Evolutionary conservation across 2,329 filamentous ascomycete species (phyloP), one percentile per base, ranked within the genome.

Genomic region (Juglanconis juglandina): DNA sequence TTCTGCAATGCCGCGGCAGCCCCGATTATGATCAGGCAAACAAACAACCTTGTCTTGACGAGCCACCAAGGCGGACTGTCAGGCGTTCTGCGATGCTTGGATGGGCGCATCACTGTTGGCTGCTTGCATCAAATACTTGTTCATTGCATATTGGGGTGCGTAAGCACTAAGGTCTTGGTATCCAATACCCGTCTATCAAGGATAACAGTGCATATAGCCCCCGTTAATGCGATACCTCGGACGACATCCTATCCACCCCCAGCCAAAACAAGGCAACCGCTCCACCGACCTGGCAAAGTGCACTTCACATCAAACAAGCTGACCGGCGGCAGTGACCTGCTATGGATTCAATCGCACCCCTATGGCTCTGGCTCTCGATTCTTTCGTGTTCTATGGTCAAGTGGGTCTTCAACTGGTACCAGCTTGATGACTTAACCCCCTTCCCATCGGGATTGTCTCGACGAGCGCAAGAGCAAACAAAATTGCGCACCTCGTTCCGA

Each of bases 401-500:
- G 10, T 42, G 39, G 39, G 39, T 13, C n/a, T 5, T 42, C 39
- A 41, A 37, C 44, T 41, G 24, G 44, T 51, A 53, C 17, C 56
- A 44, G 11, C 41, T 56, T 51, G 33, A 53, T 34, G 35, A 49
- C 39, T 11, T 30, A 10, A 30, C 14, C 7, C 17, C 46, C 46
- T 24, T 32, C 14, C 34, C 17, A 39, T 35, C 10, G 41, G 13
- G 53, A 37, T 39, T 33, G 46, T 7, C 44, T 24, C 39, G 24
- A 32, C 5, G 46, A n/a, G 9, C 53, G 48, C 52, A 46, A 35
- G 13, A 57, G 54, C 57, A 60, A 62, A 62, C 57, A 62, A 56
- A 54, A 50, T 50, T 53, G 49, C 49, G 39, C 49, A 50, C 37
- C 30, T 30, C n/a, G 30, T 51, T 39, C 53, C 41, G 54, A 10